A percentile compares a stretch with the other conserved stretches of the same genome.
Evolutionary conservation across 2,329 filamentous ascomycete species (phyloP).

Genomic region (Berkeleyomyces basicola): DNA sequence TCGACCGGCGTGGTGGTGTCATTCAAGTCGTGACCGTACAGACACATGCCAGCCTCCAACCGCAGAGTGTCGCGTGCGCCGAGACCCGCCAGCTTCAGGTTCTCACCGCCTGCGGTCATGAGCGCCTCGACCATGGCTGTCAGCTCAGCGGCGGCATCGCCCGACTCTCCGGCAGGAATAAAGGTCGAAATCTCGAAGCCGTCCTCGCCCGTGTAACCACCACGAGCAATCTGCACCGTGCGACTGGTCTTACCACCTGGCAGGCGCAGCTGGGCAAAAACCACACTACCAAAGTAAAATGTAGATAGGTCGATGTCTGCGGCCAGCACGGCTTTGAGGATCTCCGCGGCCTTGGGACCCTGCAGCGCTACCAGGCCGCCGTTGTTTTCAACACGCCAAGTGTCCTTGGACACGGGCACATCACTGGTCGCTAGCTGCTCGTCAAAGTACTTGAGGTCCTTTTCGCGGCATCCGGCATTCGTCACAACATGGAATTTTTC

Average conservation of each 20-base stretch:
- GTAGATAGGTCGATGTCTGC: constrained; percentile 40
- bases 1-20: constrained; percentile 50
- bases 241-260: constrained; percentile 29
- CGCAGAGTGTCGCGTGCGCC: constrained; percentile 84
- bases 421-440: constrained; percentile 48
- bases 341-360: constrained; percentile 57
- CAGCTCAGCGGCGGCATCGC: constrained; percentile 41
- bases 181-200: constrained; percentile 89
- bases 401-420: constrained; percentile 31
- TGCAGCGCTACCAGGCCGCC: constrained; percentile 79
- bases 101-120: constrained; percentile 44
- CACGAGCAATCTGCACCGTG: constrained; percentile 54
- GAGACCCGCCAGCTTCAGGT: constrained; percentile 66
- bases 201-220: constrained; percentile 94
- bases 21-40: constrained; percentile 97
- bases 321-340: constrained; percentile 48
- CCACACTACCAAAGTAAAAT: constrained; percentile 69
- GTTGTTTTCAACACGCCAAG: constrained; percentile 54
- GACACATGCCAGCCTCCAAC: constrained; percentile 93
- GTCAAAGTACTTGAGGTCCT: constrained; percentile 65
- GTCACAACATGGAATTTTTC: constrained; percentile 84
- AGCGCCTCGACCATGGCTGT: constrained; percentile 43
- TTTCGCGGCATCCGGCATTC: constrained; percentile 81
- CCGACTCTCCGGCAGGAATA: constrained; percentile 30
- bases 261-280: constrained; percentile 47